Conservation (phyloP, 1,284 basidiomycete species). For the Ceratobasidium papillatum region DNA sequence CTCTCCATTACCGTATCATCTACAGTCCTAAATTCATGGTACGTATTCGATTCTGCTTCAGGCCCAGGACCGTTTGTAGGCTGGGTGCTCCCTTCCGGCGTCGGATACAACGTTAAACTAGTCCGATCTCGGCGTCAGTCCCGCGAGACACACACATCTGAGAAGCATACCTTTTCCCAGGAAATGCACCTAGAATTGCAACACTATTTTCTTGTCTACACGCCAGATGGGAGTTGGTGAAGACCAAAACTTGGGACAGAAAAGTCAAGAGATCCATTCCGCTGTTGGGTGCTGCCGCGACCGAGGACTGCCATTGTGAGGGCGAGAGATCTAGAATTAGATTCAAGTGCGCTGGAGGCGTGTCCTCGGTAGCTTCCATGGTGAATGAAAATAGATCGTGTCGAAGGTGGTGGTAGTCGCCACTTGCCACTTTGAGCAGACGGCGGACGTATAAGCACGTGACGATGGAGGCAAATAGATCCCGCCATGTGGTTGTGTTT, state of each 20-base stretch:
- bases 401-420: not conserved
- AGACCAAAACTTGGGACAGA: slow-evolving; percentile 83
- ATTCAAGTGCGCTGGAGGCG: slow-evolving; percentile 71
- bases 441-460: slow-evolving; percentile 3
- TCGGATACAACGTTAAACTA: slow-evolving; percentile 79
- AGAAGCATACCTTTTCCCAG: slow-evolving; percentile 72
- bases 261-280: slow-evolving; percentile 72
- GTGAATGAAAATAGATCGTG: not conserved
- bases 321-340: slow-evolving; percentile 86
- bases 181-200: slow-evolving; percentile 89
- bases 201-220: slow-evolving; percentile 91
- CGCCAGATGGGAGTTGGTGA: slow-evolving; percentile 92
- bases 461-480: slow-evolving; percentile 6
- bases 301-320: slow-evolving; percentile 78
- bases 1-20: slow-evolving; percentile 71
- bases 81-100: slow-evolving; percentile 57
- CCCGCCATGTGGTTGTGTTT: slow-evolving; percentile 12
- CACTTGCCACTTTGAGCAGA: slow-evolving; percentile 8
- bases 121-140: not conserved
- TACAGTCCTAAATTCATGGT: slow-evolving; percentile 81
- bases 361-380: slow-evolving; percentile 41
- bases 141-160: not conserved
- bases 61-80: slow-evolving; percentile 51
- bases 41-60: slow-evolving; percentile 76
- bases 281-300: slow-evolving; percentile 54